phyloP scores from a whole-genome alignment of 805 yeast species.

The Saccharomycopsis javanensis region DNA sequence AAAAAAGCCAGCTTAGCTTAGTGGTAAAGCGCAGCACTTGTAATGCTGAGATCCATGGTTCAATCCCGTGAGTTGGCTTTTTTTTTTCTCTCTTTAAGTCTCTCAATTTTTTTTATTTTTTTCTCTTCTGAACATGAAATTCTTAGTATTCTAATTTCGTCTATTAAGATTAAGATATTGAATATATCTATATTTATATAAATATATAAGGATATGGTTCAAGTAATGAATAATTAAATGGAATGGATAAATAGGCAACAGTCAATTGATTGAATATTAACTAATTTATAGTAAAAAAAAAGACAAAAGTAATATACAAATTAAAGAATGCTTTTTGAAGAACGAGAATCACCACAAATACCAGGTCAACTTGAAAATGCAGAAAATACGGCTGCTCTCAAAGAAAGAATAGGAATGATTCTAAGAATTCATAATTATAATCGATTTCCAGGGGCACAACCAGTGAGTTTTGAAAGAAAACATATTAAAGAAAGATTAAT shows the following conservation, averaged over 20 bases:
- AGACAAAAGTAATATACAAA: neutral
- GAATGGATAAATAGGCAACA: no score
- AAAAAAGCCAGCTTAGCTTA: constrained; percentile 89
- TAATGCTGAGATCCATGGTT: constrained; percentile 97
- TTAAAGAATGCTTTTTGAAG: constrained; percentile 21
- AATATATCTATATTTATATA: no score
- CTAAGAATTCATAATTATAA: constrained; percentile 41
- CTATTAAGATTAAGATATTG: no score
- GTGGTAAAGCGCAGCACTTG: constrained; percentile 99
- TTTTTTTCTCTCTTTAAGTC: constrained; percentile 20
- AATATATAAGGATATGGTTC: no score
- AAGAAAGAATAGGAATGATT: constrained; percentile 55
- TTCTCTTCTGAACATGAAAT: neutral
- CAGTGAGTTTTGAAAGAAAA: constrained; percentile 73
- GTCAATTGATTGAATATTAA: neutral
- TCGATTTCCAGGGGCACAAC: constrained; percentile 87
- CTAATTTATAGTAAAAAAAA: neutral
- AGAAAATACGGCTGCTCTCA: constrained; percentile 57
- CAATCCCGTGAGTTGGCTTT: constrained; percentile 80
- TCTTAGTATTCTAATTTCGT: neutral
- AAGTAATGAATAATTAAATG: neutral
- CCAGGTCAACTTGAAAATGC: constrained; percentile 80
- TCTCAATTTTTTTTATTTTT: neutral
- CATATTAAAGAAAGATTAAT: constrained; percentile 57
- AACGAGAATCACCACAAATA: constrained; percentile 61